A percentile compares a stretch with the other conserved stretches of the same genome.
Conservation (phyloP, 2,329 filamentous ascomycete species). For the Pseudocercospora pini-densiflorae region DNA sequence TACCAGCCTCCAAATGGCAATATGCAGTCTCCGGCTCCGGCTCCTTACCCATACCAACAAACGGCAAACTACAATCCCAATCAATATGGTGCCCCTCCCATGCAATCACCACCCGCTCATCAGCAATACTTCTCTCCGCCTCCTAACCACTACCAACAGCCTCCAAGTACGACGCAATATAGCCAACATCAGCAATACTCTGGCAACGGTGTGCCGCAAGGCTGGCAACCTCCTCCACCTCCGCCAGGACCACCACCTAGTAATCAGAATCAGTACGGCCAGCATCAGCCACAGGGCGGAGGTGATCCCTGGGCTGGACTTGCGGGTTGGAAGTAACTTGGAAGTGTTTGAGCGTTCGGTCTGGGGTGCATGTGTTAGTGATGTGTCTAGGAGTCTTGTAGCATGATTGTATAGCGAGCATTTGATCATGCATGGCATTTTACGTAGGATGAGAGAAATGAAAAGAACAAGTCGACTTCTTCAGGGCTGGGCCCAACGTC, state of each 20-base stretch:
- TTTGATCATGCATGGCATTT: background rate
- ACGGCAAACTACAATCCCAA: conserved; percentile 50
- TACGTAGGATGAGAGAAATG: background rate
- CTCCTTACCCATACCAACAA: conserved; percentile 32
- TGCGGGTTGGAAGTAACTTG: conserved; percentile 70
- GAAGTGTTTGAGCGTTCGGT: background rate
- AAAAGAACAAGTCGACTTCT: background rate
- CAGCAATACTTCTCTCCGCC: conserved; percentile 60
- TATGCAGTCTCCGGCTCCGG: conserved; percentile 36
- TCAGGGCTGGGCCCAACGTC: too few species aligned
- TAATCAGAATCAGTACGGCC: conserved; percentile 50
- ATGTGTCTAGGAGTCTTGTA: background rate
- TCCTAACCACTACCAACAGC: conserved; percentile 48
- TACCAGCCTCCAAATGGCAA: conserved; percentile 42
- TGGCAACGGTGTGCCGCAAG: conserved; percentile 56
- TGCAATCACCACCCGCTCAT: conserved; percentile 58
- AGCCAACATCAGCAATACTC: conserved; percentile 62
- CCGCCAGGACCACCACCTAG: conserved; percentile 67
- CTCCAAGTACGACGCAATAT: conserved; percentile 58
- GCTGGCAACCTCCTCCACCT: conserved; percentile 70
- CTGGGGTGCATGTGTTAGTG: background rate
- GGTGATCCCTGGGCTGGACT: conserved; percentile 72
- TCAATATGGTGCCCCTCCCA: conserved; percentile 45
- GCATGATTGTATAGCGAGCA: background rate
- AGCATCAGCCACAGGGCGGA: conserved; percentile 45